Conservation (phyloP, 2,329 filamentous ascomycete species). For the Penicillium sp. region DNA sequence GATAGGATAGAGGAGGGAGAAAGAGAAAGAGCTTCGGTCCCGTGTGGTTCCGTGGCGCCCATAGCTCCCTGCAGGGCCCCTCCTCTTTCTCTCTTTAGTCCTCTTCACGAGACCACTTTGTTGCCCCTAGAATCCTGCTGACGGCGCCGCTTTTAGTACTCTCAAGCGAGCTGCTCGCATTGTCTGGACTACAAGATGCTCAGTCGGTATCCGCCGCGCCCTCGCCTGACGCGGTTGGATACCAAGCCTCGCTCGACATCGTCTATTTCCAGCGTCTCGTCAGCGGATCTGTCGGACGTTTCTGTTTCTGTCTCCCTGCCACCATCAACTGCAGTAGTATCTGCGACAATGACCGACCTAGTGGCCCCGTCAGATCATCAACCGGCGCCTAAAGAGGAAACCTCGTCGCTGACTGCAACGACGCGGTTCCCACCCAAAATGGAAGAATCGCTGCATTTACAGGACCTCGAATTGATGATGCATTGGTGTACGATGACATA, state of each 20-base stretch:
- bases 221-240: slow-evolving; percentile 27
- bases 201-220: slow-evolving; percentile 20
- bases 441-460: slow-evolving; percentile 29
- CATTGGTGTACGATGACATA: slow-evolving; percentile 45
- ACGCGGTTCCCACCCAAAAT: slow-evolving; percentile 5
- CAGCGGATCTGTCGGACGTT: slow-evolving; percentile 11
- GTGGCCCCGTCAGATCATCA: neutral
- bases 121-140: neutral
- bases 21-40: neutral
- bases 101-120: neutral
- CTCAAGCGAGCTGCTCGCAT: slow-evolving; percentile 16
- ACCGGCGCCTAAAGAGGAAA: neutral
- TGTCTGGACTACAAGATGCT: slow-evolving; percentile 25
- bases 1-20: neutral
- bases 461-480: slow-evolving; percentile 45
- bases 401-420: neutral
- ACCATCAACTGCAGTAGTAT: neutral
- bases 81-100: neutral
- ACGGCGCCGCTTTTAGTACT: slow-evolving; percentile 14
- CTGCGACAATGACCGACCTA: slow-evolving; percentile 16
- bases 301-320: slow-evolving; percentile 10
- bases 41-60: slow-evolving; percentile 15
- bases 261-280: slow-evolving; percentile 20
- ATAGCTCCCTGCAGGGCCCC: slow-evolving; percentile 15
- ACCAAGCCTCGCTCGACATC: slow-evolving; percentile 16